Base-by-base conservation (phyloP, 495 filamentous ascomycete species). In the Daldinia decipiens region DNA sequence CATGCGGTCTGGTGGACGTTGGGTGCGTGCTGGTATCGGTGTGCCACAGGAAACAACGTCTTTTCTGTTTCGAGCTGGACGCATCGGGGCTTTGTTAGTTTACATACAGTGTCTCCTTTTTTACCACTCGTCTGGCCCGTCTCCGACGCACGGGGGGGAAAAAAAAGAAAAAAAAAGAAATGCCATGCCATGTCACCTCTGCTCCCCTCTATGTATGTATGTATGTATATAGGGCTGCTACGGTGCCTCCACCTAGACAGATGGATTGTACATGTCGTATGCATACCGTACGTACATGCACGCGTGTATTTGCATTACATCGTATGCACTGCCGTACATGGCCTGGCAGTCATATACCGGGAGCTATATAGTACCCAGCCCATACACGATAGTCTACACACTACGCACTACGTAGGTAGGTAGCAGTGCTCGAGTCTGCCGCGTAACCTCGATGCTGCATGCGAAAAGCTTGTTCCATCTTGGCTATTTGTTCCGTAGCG, bases 71-170 rank as follows among this genome's bases (percentile, higher is more conserved):
- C 53, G 59, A 72, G 70, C 70, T 40, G 40, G 24, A 43, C 70
- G 70, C 70, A 72, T 72, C 70, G 70, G 70, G 70, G 59, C 64
- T 72, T 72, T 72, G 47, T 56, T 65, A 68, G 70, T 72, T 72
- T 68, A 47, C 43, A 21, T 47, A 47, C 50, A 40, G 59, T 59
- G 36, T 24, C 13, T 12, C 29, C 29, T 60, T 43, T 43, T 39
- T 31, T 59, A 40, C 43, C 63, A 68, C 65, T 59, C 27, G 40
- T 43, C 65, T 73, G 57, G 70, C 27, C 63, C 62, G 29, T 51
- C 60, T 54, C 66, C 65, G 40, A 55, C 50, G 29, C 31, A 36
- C 34, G 34, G 26, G 26, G 26, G n/a, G n/a, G n/a, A n/a, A n/a
- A n/a, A n/a, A n/a, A n/a, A n/a, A n/a, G n/a, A 24, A 24, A 12